Percentiles rank a stretch among this genome's conserved stretches.
Evolutionary conservation across 345 rosid genomes (phyloP).

Genomic region (Stellera chamaejasme): DNA sequence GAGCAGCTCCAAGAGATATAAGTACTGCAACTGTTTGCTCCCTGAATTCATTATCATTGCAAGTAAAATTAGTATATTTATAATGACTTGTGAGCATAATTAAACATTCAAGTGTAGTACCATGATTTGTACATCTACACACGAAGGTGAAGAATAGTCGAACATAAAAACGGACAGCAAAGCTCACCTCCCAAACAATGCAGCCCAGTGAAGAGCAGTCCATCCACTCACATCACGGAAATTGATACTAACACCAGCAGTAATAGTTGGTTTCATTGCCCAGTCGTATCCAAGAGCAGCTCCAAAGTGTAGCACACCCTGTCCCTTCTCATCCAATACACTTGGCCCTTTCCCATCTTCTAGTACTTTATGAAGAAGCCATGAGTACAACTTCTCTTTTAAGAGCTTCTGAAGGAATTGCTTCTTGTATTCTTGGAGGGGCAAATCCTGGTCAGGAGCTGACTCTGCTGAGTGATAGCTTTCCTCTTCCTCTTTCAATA

Average conservation of each 20-base stretch:
- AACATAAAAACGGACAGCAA: slow-evolving; percentile 8
- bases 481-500: slow-evolving; percentile 70
- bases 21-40: slow-evolving; percentile 81
- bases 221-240: slow-evolving; percentile 87
- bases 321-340: slow-evolving; percentile 61
- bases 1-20: slow-evolving; percentile 59
- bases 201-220: slow-evolving; percentile 99
- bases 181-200: slow-evolving; percentile 76
- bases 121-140: too few species aligned
- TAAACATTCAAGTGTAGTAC: too few species aligned
- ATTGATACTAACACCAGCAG: slow-evolving; percentile 74
- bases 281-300: slow-evolving; percentile 90
- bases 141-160: too few species aligned
- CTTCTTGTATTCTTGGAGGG: slow-evolving; percentile 25
- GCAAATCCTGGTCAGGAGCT: slow-evolving; percentile 19
- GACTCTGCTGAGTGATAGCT: slow-evolving; percentile 22
- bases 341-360: slow-evolving; percentile 79
- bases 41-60: slow-evolving; percentile 25
- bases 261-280: slow-evolving; percentile 63
- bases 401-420: slow-evolving; percentile 36
- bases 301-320: slow-evolving; percentile 74
- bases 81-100: too few species aligned
- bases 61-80: too few species aligned
- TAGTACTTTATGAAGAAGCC: slow-evolving; percentile 65
- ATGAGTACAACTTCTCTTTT: slow-evolving; percentile 56